A percentile compares a stretch with the other conserved stretches of the same genome.
Evolutionary conservation across 2,329 filamentous ascomycete genomes (phyloP).

Genomic region (Cryphonectria japonica): DNA sequence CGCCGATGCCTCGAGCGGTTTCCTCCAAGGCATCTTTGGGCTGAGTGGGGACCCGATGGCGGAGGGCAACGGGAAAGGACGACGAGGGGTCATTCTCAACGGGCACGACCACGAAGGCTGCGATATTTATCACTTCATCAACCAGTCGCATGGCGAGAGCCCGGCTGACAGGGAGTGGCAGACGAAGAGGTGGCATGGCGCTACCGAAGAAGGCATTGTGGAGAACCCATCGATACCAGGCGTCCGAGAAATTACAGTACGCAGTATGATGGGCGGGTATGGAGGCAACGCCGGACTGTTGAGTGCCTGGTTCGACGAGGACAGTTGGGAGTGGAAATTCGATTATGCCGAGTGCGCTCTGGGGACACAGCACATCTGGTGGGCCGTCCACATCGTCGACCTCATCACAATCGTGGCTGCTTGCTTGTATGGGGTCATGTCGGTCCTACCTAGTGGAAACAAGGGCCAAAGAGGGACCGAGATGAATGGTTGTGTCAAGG

Average conservation of each 20-base stretch:
- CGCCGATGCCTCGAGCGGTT: constrained; percentile 68
- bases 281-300: constrained; percentile 89
- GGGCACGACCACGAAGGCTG: constrained; percentile 97
- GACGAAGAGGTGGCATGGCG: constrained; percentile 51
- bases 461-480: background rate
- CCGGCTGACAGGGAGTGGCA: constrained; percentile 53
- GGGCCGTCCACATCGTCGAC: constrained; percentile 80
- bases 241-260: constrained; percentile 86
- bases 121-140: constrained; percentile 82
- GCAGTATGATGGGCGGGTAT: constrained; percentile 98
- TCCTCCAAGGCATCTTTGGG: constrained; percentile 85
- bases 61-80: constrained; percentile 64
- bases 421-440: constrained; percentile 34
- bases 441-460: background rate
- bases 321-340: constrained; percentile 75
- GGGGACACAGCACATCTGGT: constrained; percentile 92
- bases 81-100: constrained; percentile 80
- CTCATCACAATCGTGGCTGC: constrained; percentile 48
- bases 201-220: constrained; percentile 45
- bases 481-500: background rate
- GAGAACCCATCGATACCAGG: constrained; percentile 57
- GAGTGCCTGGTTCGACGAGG: constrained; percentile 84
- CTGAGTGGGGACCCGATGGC: constrained; percentile 67
- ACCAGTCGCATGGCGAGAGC: constrained; percentile 56
- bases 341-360: constrained; percentile 79